Percentiles rank a stretch among this genome's conserved stretches.
Conservation (phyloP, 441 rosid species). For the Arabidopsis lyrata region DNA sequence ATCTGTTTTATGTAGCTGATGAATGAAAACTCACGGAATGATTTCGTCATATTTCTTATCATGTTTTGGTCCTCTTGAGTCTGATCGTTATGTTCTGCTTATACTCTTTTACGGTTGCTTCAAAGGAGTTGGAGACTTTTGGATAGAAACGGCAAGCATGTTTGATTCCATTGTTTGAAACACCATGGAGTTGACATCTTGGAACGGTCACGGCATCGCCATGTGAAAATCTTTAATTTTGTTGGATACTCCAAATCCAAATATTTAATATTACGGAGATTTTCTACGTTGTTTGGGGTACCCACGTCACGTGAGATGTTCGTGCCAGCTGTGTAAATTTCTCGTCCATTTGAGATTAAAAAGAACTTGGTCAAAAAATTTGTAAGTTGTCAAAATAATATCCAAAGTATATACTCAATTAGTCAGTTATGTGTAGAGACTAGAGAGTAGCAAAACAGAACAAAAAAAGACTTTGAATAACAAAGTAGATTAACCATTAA, state of each 20-base stretch:
- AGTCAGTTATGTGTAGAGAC: neutral
- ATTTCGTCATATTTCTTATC: conserved; percentile 4
- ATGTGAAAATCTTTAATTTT: conserved; percentile 39
- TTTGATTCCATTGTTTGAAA: conserved; percentile 9
- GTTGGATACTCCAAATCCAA: conserved; percentile 26
- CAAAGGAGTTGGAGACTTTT: neutral
- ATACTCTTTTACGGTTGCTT: neutral
- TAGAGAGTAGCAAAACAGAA: neutral
- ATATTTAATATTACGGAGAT: conserved; percentile 27
- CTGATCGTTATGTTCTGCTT: neutral
- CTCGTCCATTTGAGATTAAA: neutral
- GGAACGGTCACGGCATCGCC: conserved; percentile 15
- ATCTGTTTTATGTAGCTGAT: conserved; percentile 33
- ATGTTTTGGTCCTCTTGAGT: conserved; percentile 16
- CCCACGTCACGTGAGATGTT: conserved; percentile 47
- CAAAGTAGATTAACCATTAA: conserved; percentile 31
- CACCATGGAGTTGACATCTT: conserved; percentile 22
- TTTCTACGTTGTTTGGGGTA: conserved; percentile 19
- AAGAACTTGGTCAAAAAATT: no score
- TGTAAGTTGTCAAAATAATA: neutral
- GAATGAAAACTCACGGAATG: conserved; percentile 17
- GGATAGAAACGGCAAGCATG: neutral
- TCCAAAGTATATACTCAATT: neutral
- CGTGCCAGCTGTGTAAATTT: conserved; percentile 37
- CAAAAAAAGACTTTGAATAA: neutral